phyloP scores from a whole-genome alignment of 352 stramenopile species.

The Phytophthora brassicae region DNA sequence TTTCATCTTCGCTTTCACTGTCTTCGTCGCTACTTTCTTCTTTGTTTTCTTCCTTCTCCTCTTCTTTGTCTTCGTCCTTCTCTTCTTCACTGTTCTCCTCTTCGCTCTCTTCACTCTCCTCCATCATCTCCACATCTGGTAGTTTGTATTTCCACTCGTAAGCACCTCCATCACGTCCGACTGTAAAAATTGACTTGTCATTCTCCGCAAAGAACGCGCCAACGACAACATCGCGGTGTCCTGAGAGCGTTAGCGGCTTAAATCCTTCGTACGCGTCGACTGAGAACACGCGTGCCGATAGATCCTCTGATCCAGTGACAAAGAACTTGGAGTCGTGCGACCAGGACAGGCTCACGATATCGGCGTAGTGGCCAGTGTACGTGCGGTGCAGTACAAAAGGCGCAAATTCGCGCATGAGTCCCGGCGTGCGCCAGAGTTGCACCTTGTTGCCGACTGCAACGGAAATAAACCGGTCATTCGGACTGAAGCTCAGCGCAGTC shows the following conservation, averaged over 20 bases:
- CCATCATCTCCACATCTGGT: constrained; percentile 38
- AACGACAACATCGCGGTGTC: constrained; percentile 87
- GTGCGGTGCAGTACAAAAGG: constrained; percentile 89
- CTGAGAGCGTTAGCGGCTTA: constrained; percentile 84
- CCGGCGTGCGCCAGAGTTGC: constrained; percentile 90
- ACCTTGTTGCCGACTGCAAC: constrained; percentile 90
- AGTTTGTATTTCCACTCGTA: constrained; percentile 87
- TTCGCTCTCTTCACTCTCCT: constrained; percentile 33
- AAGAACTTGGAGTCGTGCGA: constrained; percentile 90
- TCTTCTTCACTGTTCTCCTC: constrained; percentile 28
- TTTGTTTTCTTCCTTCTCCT: constrained; percentile 28
- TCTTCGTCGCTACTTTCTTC: constrained; percentile 19
- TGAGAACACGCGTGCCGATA: constrained; percentile 87
- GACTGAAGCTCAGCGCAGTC: constrained; percentile 85
- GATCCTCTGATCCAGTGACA: constrained; percentile 86
- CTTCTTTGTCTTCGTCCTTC: constrained; percentile 1
- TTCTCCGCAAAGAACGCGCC: constrained; percentile 86
- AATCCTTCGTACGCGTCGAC: constrained; percentile 74
- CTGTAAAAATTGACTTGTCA: constrained; percentile 82
- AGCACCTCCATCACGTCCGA: constrained; percentile 84
- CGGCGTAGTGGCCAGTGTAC: constrained; percentile 88
- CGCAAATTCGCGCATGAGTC: constrained; percentile 87
- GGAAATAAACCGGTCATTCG: constrained; percentile 88
- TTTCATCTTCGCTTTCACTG: constrained; percentile 39
- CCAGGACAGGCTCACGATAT: constrained; percentile 87